Evolutionary conservation across 2,329 filamentous ascomycete genomes (phyloP).

Genomic region (Colletotrichum sidae): DNA sequence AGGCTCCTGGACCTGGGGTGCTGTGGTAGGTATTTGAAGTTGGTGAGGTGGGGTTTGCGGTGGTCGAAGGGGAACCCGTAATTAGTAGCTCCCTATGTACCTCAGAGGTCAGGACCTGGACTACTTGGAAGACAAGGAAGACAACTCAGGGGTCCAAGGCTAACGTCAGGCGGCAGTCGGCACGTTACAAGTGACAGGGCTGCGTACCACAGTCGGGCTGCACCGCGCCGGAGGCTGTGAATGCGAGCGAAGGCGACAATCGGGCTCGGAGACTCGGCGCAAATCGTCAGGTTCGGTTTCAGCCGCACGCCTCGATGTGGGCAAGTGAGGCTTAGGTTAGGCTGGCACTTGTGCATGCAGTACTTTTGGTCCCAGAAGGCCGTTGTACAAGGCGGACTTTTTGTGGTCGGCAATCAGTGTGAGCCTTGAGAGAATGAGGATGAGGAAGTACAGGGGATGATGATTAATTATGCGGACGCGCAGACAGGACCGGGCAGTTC

Average conservation of each 20-base stretch:
- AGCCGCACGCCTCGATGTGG: constrained; percentile 26
- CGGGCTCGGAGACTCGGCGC: constrained; percentile 14
- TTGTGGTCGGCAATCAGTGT: not conserved
- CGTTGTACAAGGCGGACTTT: constrained; percentile 2
- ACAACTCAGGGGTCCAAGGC: constrained; percentile 11
- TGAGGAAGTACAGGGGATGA: not conserved
- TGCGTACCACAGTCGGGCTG: constrained; percentile 26
- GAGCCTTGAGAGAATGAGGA: not conserved
- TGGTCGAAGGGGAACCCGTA: constrained; percentile 22
- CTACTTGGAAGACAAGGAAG: not conserved
- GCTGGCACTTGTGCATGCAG: not conserved
- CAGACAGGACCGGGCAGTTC: constrained; percentile 11
- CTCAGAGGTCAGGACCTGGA: constrained; percentile 3
- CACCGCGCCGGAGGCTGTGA: constrained; percentile 25
- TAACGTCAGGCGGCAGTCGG: constrained; percentile 35
- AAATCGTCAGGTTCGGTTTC: constrained; percentile 20
- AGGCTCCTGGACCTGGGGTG: constrained; percentile 5
- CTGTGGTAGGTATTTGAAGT: constrained; percentile 28
- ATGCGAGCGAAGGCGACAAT: constrained; percentile 26
- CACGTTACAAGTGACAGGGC: constrained; percentile 29
- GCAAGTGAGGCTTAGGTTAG: constrained; percentile 22
- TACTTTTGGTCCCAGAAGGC: constrained; percentile 2
- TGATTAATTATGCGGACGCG: too few relatives aligned
- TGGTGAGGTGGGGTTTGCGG: constrained; percentile 26
- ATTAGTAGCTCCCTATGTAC: constrained; percentile 20